Evolutionary conservation across 2,329 filamentous ascomycete genomes (phyloP), one percentile per base, ranked within the genome.

Genomic region (Penicillium frequentans): DNA sequence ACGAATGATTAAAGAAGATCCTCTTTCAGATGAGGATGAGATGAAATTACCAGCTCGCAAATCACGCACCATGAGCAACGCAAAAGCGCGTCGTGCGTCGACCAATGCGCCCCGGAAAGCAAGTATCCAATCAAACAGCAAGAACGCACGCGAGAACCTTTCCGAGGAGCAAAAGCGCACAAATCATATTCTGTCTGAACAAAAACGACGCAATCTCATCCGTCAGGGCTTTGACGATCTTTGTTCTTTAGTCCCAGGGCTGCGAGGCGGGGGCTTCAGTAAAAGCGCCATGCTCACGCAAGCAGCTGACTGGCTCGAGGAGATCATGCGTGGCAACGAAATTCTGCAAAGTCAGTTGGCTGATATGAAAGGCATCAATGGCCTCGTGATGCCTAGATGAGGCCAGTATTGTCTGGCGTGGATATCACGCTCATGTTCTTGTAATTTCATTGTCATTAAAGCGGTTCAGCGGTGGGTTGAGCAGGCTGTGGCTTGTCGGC

Each of bases 111-210:
- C 69, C 59, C 76, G 76, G 39, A 77, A 71, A 50, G 57, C 65
- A 35, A 70, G 66, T 64, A 55, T 68, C 44, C 63, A 68, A 33
- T 63, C 65, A 48, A 63, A 62, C 16, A 60, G 61, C 43, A 77
- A 75, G 59, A 45, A 69, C 5, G 54, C 68, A 3, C 71, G 89
- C 26, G 84, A 88, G 66, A 88, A 88, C 61, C 72, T 95, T 4
- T 85, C 86, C 0, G 90, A 93, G 64, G 87, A 89, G 58, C 89
- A 95, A 73, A 95, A 93, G 74, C 82, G 90, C 46, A 88, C 87
- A 67, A 96, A 96, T 64, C 91, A 96, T 69, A 95, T 96, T 62
- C 82, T 87, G 52, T 95, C 91, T 52, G 91, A 96, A 70, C 90
- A 96, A 75, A 96, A 95, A 74, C 84, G 92, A 33, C 83, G 91